Base-by-base conservation (phyloP, 2,329 filamentous ascomycete genomes). In the Neonectria hederae region DNA sequence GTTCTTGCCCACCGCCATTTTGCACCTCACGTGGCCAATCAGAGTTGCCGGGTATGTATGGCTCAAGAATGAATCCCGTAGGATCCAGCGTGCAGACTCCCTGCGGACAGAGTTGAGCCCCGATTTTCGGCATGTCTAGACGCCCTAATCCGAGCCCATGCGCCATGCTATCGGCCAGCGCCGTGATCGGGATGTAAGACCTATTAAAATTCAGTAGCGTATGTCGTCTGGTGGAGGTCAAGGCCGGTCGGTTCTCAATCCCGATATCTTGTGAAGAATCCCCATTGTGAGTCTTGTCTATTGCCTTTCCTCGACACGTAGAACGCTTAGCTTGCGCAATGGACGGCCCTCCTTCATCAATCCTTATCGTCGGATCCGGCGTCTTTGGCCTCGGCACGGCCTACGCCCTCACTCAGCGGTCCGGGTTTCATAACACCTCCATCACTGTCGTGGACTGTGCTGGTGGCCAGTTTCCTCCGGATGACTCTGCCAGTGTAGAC, bases 341-440 rank as follows among this genome's bases (percentile, higher is more conserved):
- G 78, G 71, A 76, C 59, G 63, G 57, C 26, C 61, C 73, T 19
- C 84, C 83, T 17, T 75, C 77, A 49, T 86, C 85, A 21, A 83
- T 92, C 72, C 83, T 93, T 59, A 90, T 93, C 66, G 78, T 93
- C 59, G 91, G 91, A 59, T 87, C 87, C n/a, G 88, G 88, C 48
- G 86, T 88, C 66, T 90, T 90, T 69, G 88, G 88, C 68, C 84
- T 86, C 59, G 77, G 80, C 63, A 85, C 83, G 8, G 92, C 93
- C 55, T 88, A 90, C 68, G 85, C 92, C 14, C 86, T 97, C 51
- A 83, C 90, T 63, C 84, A 85, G 68, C 87, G 90, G 38, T 81
- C 87, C 40, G 81, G 76, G 66, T 88, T 89, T 79, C 72, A 82
- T 65, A 65, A 78, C 58, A 84, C 85, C 43, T 75, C 78, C 57